Percentiles rank a stretch among this genome's conserved stretches.
Evolutionary conservation across 306 rosid genomes (phyloP).

Genomic region (Vigna angularis): DNA sequence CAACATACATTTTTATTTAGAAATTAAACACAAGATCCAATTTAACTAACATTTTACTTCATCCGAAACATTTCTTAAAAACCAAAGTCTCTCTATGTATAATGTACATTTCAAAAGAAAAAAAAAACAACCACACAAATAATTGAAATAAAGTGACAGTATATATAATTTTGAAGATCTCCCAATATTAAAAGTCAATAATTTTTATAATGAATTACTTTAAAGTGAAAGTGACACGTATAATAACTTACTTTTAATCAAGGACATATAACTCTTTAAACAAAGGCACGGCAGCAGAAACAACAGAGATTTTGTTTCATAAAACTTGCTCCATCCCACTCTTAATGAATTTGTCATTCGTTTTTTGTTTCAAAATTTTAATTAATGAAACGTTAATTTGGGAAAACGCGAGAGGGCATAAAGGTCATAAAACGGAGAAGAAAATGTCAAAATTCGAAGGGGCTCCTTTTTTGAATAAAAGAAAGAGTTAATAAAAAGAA

Average conservation of each 20-base stretch:
- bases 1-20: too few species aligned
- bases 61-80: too few species aligned
- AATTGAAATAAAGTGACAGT: not conserved
- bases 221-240: not conserved
- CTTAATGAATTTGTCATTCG: not conserved
- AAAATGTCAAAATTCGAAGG: not conserved
- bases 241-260: not conserved
- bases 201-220: not conserved
- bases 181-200: not conserved
- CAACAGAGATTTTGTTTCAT: constrained; percentile 4
- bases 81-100: too few species aligned
- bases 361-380: constrained; percentile 16
- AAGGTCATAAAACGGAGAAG: not conserved
- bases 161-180: too few species aligned
- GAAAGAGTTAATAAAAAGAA: not conserved
- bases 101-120: too few species aligned
- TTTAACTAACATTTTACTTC: too few species aligned
- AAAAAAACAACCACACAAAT: too few species aligned
- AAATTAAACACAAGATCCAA: too few species aligned
- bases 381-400: not conserved
- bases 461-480: not conserved
- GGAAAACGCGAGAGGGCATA: not conserved
- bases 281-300: not conserved
- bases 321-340: not conserved
- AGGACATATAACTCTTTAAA: not conserved